phyloP scores from a whole-genome alignment of 2,329 filamentous ascomycete genomes.

The Podosphaera leucotricha region DNA sequence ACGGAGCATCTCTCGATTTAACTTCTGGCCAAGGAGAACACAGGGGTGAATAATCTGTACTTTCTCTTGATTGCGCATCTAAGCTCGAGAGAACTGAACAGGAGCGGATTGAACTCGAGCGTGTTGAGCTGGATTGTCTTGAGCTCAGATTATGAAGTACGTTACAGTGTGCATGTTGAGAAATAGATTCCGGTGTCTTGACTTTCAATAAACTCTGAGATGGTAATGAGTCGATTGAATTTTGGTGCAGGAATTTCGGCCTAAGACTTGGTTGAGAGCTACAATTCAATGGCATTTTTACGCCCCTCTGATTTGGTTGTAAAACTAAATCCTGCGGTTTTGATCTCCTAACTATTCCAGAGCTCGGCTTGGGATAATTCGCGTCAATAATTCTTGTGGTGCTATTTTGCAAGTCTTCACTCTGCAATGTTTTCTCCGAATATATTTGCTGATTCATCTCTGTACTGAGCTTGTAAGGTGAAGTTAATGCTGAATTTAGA shows the following conservation, averaged over 20 bases:
- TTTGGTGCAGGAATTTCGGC: neutral
- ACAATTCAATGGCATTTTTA: no score
- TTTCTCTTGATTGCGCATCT: neutral
- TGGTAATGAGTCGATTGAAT: neutral
- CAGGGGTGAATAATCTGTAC: neutral
- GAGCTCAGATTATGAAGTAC: no score
- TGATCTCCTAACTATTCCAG: neutral
- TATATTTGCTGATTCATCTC: neutral
- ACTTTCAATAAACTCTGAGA: neutral
- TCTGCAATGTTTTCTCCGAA: neutral
- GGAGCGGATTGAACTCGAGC: no score
- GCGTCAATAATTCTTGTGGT: neutral
- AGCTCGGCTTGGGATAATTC: neutral
- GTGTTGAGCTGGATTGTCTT: neutral
- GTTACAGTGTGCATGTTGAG: neutral
- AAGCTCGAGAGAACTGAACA: no score
- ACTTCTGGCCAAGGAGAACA: neutral
- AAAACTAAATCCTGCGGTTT: neutral
- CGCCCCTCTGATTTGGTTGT: neutral
- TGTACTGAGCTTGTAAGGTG: neutral
- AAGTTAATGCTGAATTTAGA: neutral
- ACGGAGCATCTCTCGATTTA: neutral
- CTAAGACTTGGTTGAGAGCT: neutral
- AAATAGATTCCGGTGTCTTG: neutral
- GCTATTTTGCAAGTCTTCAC: neutral